Evolutionary conservation across 495 filamentous ascomycete genomes (phyloP).

Genomic region (Podospora pseudocomata): DNA sequence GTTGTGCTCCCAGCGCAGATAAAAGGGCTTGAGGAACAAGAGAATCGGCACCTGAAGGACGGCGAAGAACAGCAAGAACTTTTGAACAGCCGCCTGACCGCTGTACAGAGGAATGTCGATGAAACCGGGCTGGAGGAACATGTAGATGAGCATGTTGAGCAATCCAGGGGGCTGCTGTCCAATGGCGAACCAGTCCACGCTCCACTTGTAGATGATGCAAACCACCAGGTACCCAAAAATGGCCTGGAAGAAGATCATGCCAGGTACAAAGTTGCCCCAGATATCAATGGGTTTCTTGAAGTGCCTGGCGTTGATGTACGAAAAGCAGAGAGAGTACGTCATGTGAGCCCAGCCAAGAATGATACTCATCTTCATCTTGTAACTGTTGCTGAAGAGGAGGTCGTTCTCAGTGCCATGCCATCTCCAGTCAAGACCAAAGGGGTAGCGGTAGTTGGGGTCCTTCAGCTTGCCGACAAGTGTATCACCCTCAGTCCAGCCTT

Average conservation of each 20-base stretch:
- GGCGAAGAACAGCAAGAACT: slow-evolving; percentile 76
- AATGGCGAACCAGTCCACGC: slow-evolving; percentile 73
- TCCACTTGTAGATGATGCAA: slow-evolving; percentile 96
- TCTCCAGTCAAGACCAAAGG: slow-evolving; percentile 92
- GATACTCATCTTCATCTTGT: slow-evolving; percentile 99
- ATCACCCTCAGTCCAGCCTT: slow-evolving; percentile 55
- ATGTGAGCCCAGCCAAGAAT: slow-evolving; percentile 95
- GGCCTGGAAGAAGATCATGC: slow-evolving; percentile 98
- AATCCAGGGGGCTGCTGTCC: slow-evolving; percentile 73
- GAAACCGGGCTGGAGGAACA: slow-evolving; percentile 87
- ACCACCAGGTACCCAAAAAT: slow-evolving; percentile 97
- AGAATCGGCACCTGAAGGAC: slow-evolving; percentile 83
- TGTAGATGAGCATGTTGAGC: slow-evolving; percentile 99
- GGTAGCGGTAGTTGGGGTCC: slow-evolving; percentile 67
- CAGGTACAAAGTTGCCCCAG: slow-evolving; percentile 93
- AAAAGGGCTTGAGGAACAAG: slow-evolving; percentile 92
- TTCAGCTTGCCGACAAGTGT: slow-evolving; percentile 60
- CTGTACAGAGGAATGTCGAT: slow-evolving; percentile 67
- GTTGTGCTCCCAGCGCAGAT: slow-evolving; percentile 89
- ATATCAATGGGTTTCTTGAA: slow-evolving; percentile 94
- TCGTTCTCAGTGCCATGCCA: slow-evolving; percentile 96
- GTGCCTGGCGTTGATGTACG: slow-evolving; percentile 87
- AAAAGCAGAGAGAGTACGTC: slow-evolving; percentile 94
- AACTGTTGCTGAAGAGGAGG: slow-evolving; percentile 90
- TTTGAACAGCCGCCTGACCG: slow-evolving; percentile 72